Percentiles rank a stretch among this genome's conserved stretches.
These are phyloP conservation scores for Lenwebbia sp. DNA, from an alignment of 345 rosid species.

Conservation along the genomic window DNA sequence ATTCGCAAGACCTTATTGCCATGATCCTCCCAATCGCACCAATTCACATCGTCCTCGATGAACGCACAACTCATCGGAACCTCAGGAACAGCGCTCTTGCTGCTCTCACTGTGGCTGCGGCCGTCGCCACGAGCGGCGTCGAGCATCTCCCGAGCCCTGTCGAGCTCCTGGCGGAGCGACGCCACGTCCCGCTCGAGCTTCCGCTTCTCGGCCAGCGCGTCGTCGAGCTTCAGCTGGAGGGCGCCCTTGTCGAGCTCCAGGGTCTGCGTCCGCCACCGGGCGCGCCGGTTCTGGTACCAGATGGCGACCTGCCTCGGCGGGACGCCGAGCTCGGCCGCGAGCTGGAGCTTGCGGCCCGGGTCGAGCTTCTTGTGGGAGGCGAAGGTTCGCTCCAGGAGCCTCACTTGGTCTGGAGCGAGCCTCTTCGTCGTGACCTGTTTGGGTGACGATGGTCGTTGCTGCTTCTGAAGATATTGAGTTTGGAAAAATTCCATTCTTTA, in stretches of 20 bases:
- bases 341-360: constrained; percentile 59
- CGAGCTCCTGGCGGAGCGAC: constrained; percentile 59
- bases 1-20: constrained; percentile 27
- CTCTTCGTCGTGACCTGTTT: constrained; percentile 23
- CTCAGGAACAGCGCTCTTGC: background rate
- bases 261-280: constrained; percentile 76
- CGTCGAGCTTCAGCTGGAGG: constrained; percentile 47
- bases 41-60: background rate
- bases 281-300: constrained; percentile 96
- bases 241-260: constrained; percentile 51
- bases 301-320: constrained; percentile 80
- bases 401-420: constrained; percentile 62
- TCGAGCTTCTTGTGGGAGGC: constrained; percentile 55
- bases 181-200: constrained; percentile 54
- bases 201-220: constrained; percentile 38
- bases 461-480: background rate
- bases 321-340: constrained; percentile 53
- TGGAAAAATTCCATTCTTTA: background rate
- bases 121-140: constrained; percentile 1
- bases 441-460: constrained; percentile 9
- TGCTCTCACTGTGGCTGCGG: background rate
- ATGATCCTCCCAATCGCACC: background rate
- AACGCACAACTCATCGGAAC: background rate
- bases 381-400: constrained; percentile 66
- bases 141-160: constrained; percentile 33